Conservation (phyloP, 2,329 filamentous ascomycete species). For the Fonsecaea nubica region DNA sequence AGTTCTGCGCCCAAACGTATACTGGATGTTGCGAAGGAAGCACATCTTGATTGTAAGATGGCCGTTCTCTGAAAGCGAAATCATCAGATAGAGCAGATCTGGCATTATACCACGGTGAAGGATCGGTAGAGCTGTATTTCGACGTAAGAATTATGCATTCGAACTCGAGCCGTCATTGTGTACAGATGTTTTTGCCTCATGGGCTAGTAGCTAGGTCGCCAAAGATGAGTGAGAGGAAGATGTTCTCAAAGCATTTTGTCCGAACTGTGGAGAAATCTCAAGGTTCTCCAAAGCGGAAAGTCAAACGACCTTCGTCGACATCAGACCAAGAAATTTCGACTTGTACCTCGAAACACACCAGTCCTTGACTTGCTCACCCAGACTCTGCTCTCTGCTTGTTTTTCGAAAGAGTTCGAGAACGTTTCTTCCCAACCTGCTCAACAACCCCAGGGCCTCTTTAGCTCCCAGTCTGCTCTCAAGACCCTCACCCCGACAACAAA, state of each 20-base stretch:
- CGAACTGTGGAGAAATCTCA: background rate
- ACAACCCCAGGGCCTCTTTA: background rate
- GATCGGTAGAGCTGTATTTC: background rate
- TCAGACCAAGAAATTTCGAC: background rate
- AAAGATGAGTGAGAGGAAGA: background rate
- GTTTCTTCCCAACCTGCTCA: background rate
- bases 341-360: background rate
- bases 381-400: background rate
- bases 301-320: slow-evolving; percentile 3
- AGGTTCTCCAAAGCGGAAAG: background rate
- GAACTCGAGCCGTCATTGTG: background rate
- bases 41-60: background rate
- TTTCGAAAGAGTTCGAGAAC: background rate
- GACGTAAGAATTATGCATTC: background rate
- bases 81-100: background rate
- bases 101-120: background rate
- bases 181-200: background rate
- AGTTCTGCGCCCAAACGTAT: background rate
- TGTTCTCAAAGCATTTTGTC: background rate
- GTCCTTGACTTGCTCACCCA: background rate
- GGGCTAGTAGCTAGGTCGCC: too few species aligned
- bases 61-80: too few species aligned
- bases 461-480: background rate
- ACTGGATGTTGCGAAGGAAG: background rate
- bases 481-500: background rate